Conservation (phyloP, 179 eudicot species). For the Camellia oleifera region DNA sequence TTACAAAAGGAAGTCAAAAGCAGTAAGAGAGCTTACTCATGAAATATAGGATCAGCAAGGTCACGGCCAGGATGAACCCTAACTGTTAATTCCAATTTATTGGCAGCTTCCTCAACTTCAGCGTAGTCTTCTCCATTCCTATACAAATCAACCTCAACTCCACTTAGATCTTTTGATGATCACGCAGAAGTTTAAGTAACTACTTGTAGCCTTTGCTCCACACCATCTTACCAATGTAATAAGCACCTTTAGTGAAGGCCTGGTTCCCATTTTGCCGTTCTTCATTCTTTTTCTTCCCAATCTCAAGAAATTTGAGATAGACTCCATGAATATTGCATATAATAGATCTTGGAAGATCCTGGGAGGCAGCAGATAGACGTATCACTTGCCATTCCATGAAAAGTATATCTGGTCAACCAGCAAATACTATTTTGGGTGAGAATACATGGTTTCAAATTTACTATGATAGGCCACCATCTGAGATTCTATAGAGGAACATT, state of each 20-base stretch:
- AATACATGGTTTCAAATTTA: not conserved
- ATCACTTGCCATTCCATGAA: conserved; percentile 66
- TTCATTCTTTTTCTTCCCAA: conserved; percentile 72
- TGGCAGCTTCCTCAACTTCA: conserved; percentile 66
- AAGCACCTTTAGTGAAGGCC: conserved; percentile 75
- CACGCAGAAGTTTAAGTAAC: conserved; percentile 64
- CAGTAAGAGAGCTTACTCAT: conserved; percentile 46
- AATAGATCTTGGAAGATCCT: conserved; percentile 85
- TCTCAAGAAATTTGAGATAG: conserved; percentile 87
- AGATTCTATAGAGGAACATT: not conserved
- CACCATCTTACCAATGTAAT: conserved; percentile 94
- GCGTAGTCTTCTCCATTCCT: conserved; percentile 89
- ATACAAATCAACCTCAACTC: conserved; percentile 75
- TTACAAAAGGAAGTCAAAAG: not conserved
- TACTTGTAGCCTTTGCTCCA: conserved; percentile 95
- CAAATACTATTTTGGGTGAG: not conserved
- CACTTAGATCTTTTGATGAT: conserved; percentile 67
- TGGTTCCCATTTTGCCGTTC: conserved; percentile 39
- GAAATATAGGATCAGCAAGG: conserved; percentile 92
- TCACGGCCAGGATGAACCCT: conserved; percentile 85
- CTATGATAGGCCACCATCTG: too few species aligned
- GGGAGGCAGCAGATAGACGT: conserved; percentile 91
- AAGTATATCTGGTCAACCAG: conserved; percentile 13
- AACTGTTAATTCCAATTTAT: conserved; percentile 54
- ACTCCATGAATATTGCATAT: conserved; percentile 99